A percentile compares a stretch with the other conserved stretches of the same genome.
These are phyloP conservation scores for Dictyostelium capitatum DNA, from an alignment of 78 protist species.

Conservation along the genomic window DNA sequence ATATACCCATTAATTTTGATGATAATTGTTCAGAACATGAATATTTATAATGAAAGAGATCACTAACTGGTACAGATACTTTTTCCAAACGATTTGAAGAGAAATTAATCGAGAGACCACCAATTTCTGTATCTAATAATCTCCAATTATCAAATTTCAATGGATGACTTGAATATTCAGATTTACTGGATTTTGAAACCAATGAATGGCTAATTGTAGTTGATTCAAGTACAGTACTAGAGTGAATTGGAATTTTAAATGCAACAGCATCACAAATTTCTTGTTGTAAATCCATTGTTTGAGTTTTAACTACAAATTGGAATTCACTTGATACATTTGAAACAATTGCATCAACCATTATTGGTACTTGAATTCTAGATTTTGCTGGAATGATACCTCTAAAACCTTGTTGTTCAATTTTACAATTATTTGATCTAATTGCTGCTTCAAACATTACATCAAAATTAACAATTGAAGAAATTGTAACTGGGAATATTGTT, in stretches of 20 bases:
- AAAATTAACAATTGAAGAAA: constrained; percentile 20
- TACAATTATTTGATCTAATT: constrained; percentile 7
- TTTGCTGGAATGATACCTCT: constrained; percentile 19
- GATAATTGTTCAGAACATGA: constrained; percentile 47
- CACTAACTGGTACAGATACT: neutral
- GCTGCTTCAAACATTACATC: constrained; percentile 26
- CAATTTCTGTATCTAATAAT: constrained; percentile 27
- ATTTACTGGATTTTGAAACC: neutral
- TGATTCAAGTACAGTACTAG: constrained; percentile 15
- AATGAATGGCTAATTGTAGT: neutral
- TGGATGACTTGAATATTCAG: neutral
- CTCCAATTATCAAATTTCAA: constrained; percentile 44
- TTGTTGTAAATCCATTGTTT: neutral
- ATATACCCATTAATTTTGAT: constrained; percentile 14
- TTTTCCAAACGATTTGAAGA: neutral
- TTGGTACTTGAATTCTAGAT: constrained; percentile 18
- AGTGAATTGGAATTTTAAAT: constrained; percentile 44
- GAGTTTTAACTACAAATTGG: neutral
- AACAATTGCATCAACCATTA: neutral
- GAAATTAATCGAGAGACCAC: constrained; percentile 44
- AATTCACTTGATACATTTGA: constrained; percentile 24
- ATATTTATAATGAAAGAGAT: constrained; percentile 25
- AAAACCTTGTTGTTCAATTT: constrained; percentile 1
- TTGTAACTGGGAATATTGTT: constrained; percentile 32
- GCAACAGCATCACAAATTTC: constrained; percentile 61